A percentile compares a stretch with the other conserved stretches of the same genome.
Conservation (phyloP, 805 yeast species). For the Schwanniomyces polymorphus region DNA sequence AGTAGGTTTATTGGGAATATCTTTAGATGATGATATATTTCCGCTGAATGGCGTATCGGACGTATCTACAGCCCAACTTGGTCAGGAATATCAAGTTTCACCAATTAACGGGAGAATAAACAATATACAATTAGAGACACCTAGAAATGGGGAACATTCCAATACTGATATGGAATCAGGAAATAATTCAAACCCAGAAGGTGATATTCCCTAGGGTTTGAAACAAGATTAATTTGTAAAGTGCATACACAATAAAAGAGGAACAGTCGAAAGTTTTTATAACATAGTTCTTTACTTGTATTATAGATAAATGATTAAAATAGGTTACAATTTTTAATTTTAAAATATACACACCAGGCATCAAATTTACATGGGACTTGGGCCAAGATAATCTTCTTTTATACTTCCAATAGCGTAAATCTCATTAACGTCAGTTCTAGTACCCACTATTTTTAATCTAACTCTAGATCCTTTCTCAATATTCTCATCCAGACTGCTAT, state of each 20-base stretch:
- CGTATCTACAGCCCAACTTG: not conserved
- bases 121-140: slow-evolving; percentile 16
- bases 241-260: not conserved
- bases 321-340: not conserved
- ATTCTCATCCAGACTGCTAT: slow-evolving; percentile 90
- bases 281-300: not conserved
- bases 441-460: slow-evolving; percentile 94
- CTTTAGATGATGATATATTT: slow-evolving; percentile 9
- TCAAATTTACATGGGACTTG: slow-evolving; percentile 44
- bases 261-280: not conserved
- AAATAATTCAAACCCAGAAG: not conserved
- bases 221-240: not conserved
- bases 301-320: not conserved
- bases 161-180: not conserved
- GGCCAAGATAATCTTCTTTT: slow-evolving; percentile 96
- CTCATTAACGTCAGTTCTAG: slow-evolving; percentile 95
- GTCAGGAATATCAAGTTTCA: slow-evolving; percentile 8
- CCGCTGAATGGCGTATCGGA: not conserved
- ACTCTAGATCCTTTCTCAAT: slow-evolving; percentile 93
- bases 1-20: slow-evolving; percentile 23
- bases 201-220: not conserved
- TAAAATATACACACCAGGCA: slow-evolving; percentile 1
- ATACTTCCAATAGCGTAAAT: slow-evolving; percentile 97
- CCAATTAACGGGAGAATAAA: slow-evolving; percentile 19
- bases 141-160: not conserved